Evolutionary conservation across 257 asterid species (phyloP).

Genomic region (Galeopsis tetrahit): DNA sequence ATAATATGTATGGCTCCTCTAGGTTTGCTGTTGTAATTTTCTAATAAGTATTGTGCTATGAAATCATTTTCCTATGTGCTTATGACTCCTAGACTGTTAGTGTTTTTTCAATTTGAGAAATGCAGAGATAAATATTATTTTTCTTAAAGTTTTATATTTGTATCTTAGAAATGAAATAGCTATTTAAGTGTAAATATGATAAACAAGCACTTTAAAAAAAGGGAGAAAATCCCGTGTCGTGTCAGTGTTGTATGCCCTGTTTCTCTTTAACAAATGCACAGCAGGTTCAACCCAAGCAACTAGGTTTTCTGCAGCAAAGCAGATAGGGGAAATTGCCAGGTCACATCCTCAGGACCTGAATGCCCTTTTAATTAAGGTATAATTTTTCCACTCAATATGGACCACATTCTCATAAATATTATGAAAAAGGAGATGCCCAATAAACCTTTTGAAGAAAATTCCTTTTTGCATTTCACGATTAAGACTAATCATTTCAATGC

Average conservation of each 20-base stretch:
- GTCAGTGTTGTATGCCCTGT: constrained; percentile 25
- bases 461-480: background rate
- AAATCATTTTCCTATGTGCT: background rate
- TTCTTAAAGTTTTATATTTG: background rate
- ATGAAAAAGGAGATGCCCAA: background rate
- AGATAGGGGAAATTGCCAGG: constrained; percentile 97
- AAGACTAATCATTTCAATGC: background rate
- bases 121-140: background rate
- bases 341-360: constrained; percentile 95
- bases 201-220: background rate
- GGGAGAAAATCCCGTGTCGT: background rate
- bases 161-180: background rate
- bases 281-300: constrained; percentile 99
- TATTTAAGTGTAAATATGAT: background rate
- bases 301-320: constrained; percentile 96
- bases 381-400: background rate
- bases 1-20: background rate
- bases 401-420: background rate
- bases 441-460: background rate
- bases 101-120: background rate
- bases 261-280: constrained; percentile 65
- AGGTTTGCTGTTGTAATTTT: constrained; percentile 13
- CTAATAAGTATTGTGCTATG: background rate
- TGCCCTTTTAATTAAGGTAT: constrained; percentile 87
- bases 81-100: background rate